These are phyloP conservation scores for Solanum hybrid DNA, from an alignment of 305 asterid species.

Conservation along the genomic window DNA sequence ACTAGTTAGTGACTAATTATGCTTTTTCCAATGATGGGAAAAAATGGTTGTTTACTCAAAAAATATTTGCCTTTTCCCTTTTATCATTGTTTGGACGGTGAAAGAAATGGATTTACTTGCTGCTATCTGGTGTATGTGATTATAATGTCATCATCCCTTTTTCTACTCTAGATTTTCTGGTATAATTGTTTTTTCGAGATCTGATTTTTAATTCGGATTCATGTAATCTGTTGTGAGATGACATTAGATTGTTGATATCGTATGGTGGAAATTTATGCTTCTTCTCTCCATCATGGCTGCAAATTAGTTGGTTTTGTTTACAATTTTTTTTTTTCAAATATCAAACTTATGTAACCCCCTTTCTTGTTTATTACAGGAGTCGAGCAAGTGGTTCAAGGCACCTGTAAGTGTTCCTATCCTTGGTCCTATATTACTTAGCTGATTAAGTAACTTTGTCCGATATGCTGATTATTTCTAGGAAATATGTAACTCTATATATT, in stretches of 20 bases:
- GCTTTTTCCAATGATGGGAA: neutral
- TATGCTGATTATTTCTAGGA: neutral
- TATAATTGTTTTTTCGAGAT: neutral
- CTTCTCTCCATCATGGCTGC: neutral
- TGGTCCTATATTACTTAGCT: neutral
- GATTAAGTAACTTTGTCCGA: neutral
- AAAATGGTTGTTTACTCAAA: neutral
- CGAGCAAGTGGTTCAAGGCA: constrained; percentile 50
- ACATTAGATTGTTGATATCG: neutral
- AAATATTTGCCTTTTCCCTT: neutral
- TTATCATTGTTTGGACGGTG: neutral
- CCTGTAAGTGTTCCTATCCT: constrained; percentile 33
- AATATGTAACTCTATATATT: neutral
- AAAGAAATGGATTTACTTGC: neutral
- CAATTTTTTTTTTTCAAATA: neutral
- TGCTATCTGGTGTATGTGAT: neutral
- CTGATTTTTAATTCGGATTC: neutral
- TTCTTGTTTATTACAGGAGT: constrained; percentile 51
- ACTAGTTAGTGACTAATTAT: neutral
- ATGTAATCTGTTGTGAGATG: neutral
- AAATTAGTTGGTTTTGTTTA: neutral
- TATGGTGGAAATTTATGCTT: neutral
- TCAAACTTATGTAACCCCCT: constrained; percentile 7
- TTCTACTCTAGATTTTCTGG: neutral
- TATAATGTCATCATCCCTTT: neutral